Evolutionary conservation across 495 filamentous ascomycete species (phyloP).

Genomic region (Aspergillus saccharolyticus): DNA sequence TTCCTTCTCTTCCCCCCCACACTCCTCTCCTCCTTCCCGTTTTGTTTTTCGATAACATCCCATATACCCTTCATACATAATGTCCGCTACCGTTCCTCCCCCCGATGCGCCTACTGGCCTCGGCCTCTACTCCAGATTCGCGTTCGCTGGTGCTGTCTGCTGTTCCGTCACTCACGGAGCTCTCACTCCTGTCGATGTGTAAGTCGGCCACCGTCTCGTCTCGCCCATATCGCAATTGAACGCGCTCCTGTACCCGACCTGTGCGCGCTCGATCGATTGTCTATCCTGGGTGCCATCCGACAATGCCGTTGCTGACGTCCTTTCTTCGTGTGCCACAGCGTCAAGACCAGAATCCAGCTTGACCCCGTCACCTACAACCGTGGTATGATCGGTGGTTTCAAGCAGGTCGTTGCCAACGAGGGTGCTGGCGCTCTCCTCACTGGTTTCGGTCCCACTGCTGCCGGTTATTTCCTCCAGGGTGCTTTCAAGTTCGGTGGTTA

Average conservation of each 20-base stretch:
- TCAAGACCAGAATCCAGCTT: slow-evolving; percentile 94
- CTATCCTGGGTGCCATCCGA: slow-evolving; percentile 7
- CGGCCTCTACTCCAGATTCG: slow-evolving; percentile 73
- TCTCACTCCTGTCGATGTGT: slow-evolving; percentile 95
- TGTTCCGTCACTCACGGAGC: slow-evolving; percentile 90
- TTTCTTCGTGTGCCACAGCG: slow-evolving; percentile 49
- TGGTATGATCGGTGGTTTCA: slow-evolving; percentile 82
- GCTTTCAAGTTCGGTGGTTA: slow-evolving; percentile 95
- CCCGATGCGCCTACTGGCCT: slow-evolving; percentile 48
- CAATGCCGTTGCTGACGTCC: slow-evolving; percentile 18
- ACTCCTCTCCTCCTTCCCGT: slow-evolving; percentile 14
- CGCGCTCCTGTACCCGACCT: slow-evolving; percentile 12
- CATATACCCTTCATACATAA: slow-evolving; percentile 24
- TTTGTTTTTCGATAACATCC: slow-evolving; percentile 13
- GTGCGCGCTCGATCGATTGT: not conserved
- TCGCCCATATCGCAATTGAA: slow-evolving; percentile 3
- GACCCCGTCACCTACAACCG: slow-evolving; percentile 87
- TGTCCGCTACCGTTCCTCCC: slow-evolving; percentile 38
- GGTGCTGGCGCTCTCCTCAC: slow-evolving; percentile 86
- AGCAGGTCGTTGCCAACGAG: slow-evolving; percentile 75
- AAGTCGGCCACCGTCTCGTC: slow-evolving; percentile 42
- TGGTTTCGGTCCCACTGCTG: slow-evolving; percentile 79
- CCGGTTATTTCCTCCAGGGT: slow-evolving; percentile 93
- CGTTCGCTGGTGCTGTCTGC: slow-evolving; percentile 89
- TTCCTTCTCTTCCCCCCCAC: slow-evolving; percentile 17